A percentile compares a stretch with the other conserved stretches of the same genome.
Evolutionary conservation across 2,329 filamentous ascomycete genomes (phyloP).

Genomic region (Colletotrichum acutatum): DNA sequence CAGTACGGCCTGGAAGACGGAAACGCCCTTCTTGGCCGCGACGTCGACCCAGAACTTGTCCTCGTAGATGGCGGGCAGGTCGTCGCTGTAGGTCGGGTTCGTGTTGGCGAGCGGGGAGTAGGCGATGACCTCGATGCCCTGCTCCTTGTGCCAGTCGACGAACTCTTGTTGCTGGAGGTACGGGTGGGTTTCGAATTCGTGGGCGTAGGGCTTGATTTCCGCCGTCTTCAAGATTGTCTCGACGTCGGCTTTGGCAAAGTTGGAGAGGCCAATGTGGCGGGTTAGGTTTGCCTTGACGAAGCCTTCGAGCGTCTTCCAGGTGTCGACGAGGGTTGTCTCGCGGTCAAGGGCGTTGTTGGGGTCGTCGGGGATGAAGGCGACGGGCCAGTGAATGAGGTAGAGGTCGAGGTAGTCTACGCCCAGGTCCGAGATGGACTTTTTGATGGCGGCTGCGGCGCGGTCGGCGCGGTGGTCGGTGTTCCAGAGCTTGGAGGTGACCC

Average conservation of each 20-base stretch:
- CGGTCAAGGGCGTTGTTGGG: slow-evolving; percentile 42
- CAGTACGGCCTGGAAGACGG: slow-evolving; percentile 46
- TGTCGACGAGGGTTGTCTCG: slow-evolving; percentile 49
- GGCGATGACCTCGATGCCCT: slow-evolving; percentile 46
- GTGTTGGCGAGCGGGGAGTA: slow-evolving; percentile 49
- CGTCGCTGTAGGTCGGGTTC: slow-evolving; percentile 45
- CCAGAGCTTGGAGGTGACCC: slow-evolving; percentile 76
- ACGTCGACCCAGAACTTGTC: slow-evolving; percentile 39
- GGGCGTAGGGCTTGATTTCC: slow-evolving; percentile 38
- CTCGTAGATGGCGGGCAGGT: slow-evolving; percentile 40
- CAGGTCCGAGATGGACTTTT: slow-evolving; percentile 58
- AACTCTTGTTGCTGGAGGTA: slow-evolving; percentile 57
- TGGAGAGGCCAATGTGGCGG: slow-evolving; percentile 70
- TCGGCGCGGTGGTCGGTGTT: slow-evolving; percentile 57
- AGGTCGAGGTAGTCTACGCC: slow-evolving; percentile 62
- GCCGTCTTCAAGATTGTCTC: slow-evolving; percentile 33
- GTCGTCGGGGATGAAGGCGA: slow-evolving; percentile 46
- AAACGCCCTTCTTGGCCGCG: slow-evolving; percentile 43
- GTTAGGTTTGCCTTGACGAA: slow-evolving; percentile 63
- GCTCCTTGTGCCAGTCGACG: slow-evolving; percentile 43
- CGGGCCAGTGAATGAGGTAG: slow-evolving; percentile 60
- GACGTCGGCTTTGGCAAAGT: slow-evolving; percentile 54
- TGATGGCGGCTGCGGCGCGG: slow-evolving; percentile 51
- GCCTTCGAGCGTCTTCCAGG: slow-evolving; percentile 69
- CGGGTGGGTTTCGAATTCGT: slow-evolving; percentile 62